phyloP scores from a whole-genome alignment of 192 early-diverging fungal species.

The Backusella parvicylindrica region DNA sequence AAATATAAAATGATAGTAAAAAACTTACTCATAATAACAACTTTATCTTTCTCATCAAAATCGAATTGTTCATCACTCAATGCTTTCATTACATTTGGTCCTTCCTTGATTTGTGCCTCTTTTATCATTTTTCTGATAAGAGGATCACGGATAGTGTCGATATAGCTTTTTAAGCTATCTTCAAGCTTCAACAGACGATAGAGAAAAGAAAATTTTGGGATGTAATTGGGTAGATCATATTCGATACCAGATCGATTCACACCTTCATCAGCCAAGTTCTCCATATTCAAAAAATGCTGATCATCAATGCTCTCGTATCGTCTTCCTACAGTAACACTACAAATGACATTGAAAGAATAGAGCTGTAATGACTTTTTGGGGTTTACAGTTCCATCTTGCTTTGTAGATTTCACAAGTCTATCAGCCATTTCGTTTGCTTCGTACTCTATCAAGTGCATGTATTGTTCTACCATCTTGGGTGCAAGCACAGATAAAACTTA shows the following conservation, averaged over 20 bases:
- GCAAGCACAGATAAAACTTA: conserved; percentile 1
- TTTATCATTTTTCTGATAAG: not conserved
- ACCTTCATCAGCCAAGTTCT: not conserved
- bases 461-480: not conserved
- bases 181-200: not conserved
- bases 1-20: not conserved
- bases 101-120: not conserved
- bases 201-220: not conserved
- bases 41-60: not conserved
- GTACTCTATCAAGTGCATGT: not conserved
- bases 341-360: not conserved
- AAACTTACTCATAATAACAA: conserved; percentile 2
- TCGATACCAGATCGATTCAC: not conserved
- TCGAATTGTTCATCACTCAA: not conserved
- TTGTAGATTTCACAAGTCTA: not conserved
- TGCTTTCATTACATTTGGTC: not conserved
- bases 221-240: not conserved
- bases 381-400: not conserved
- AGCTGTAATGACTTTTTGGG: not conserved
- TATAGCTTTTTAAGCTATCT: not conserved
- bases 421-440: not conserved
- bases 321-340: not conserved
- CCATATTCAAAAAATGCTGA: not conserved
- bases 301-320: not conserved
- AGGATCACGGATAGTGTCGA: not conserved